A percentile compares a stretch with the other conserved stretches of the same genome.
phyloP scores from a whole-genome alignment of 768 basidiomycete species.

The Lactarius quietus region DNA sequence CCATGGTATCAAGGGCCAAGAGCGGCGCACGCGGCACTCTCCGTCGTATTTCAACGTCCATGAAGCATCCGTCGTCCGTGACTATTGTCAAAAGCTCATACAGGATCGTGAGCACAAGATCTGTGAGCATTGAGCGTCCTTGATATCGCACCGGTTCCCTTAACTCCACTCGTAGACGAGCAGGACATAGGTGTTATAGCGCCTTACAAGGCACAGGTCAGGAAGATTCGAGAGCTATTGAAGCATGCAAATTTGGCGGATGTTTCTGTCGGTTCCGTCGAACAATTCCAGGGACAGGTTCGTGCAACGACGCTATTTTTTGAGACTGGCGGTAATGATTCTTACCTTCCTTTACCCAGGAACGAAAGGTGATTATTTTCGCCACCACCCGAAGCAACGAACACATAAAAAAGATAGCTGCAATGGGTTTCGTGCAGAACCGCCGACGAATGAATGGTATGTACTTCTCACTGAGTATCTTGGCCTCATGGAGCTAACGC shows the following conservation, averaged over 20 bases:
- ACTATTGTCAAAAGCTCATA: slow-evolving; percentile 33
- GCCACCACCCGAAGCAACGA: slow-evolving; percentile 39
- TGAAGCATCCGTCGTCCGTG: slow-evolving; percentile 36
- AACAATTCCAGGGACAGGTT: slow-evolving; percentile 44
- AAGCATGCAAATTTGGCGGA: slow-evolving; percentile 13
- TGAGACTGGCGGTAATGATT: background rate
- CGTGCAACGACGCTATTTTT: slow-evolving; percentile 30
- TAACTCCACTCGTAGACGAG: slow-evolving; percentile 36
- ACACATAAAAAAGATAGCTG: slow-evolving; percentile 31
- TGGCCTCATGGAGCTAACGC: background rate
- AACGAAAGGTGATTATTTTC: slow-evolving; percentile 40
- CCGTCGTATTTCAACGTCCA: slow-evolving; percentile 41
- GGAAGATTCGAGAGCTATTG: slow-evolving; percentile 34
- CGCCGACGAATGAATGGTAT: slow-evolving; percentile 33
- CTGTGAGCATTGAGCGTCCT: slow-evolving; percentile 28
- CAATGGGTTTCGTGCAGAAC: slow-evolving; percentile 32
- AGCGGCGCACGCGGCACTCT: slow-evolving; percentile 35
- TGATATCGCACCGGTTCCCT: background rate
- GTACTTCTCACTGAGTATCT: background rate
- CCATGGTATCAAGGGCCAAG: slow-evolving; percentile 36
- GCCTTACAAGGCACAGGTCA: slow-evolving; percentile 57
- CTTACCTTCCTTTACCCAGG: slow-evolving; percentile 27
- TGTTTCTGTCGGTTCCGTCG: slow-evolving; percentile 38
- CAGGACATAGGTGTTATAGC: slow-evolving; percentile 57
- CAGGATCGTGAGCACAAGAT: slow-evolving; percentile 31